A percentile compares a stretch with the other conserved stretches of the same genome.
Conservation (phyloP, 345 rosid genomes). For the Toxicodendron radicans region DNA sequence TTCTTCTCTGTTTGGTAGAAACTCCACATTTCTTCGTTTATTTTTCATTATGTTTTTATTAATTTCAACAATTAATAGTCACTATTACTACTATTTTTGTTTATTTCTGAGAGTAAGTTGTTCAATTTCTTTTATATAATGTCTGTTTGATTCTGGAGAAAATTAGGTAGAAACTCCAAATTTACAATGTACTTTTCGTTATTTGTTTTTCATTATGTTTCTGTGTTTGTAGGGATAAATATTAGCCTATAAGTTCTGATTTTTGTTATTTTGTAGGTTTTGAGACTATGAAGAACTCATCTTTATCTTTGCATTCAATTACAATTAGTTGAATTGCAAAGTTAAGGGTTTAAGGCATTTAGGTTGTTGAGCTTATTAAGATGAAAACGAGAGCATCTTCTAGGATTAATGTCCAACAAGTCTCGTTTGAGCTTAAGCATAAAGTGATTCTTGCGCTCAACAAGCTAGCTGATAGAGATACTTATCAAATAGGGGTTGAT, state of each 20-base stretch:
- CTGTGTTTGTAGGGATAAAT: not conserved
- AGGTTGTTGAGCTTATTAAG: not conserved
- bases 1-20: not conserved
- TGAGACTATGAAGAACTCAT: not conserved
- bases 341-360: not conserved
- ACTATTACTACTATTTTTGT: not conserved
- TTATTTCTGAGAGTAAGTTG: no score
- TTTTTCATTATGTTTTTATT: not conserved
- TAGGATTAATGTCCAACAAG: slow-evolving; percentile 49
- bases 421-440: slow-evolving; percentile 63
- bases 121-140: no score
- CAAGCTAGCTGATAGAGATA: slow-evolving; percentile 91
- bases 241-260: not conserved
- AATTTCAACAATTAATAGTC: not conserved
- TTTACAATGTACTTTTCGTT: not conserved
- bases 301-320: not conserved
- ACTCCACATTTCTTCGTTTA: not conserved
- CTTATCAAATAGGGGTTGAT: slow-evolving; percentile 71
- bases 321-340: not conserved
- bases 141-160: no score
- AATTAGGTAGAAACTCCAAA: no score
- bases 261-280: slow-evolving; percentile 1
- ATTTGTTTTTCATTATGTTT: not conserved
- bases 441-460: slow-evolving; percentile 69
- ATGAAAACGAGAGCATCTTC: slow-evolving; percentile 56